phyloP scores from a whole-genome alignment of 2,329 filamentous ascomycete genomes.

The Claviceps pazoutovae region DNA sequence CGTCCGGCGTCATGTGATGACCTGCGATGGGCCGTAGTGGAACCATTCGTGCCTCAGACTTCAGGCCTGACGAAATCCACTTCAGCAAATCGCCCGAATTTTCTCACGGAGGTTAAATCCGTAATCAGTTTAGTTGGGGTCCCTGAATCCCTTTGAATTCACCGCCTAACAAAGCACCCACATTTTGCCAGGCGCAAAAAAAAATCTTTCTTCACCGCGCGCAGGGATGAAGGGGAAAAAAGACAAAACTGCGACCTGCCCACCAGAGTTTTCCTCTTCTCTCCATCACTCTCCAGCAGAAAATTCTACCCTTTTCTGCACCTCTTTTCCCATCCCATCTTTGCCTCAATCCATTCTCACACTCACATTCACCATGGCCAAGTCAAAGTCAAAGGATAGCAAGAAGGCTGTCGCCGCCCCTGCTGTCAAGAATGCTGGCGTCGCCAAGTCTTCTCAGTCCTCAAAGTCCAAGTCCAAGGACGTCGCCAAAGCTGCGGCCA shows the following conservation, averaged over 20 bases:
- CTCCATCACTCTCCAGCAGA: background rate
- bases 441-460: constrained; percentile 53
- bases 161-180: constrained; percentile 23
- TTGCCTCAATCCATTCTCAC: background rate
- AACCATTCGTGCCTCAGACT: constrained; percentile 8
- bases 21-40: too few species aligned
- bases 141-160: constrained; percentile 7
- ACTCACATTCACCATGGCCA: constrained; percentile 37
- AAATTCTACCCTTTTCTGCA: background rate
- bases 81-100: too few species aligned
- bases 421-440: constrained; percentile 49
- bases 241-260: constrained; percentile 5
- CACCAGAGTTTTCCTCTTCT: constrained; percentile 1
- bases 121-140: too few species aligned
- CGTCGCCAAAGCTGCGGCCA: constrained; percentile 45
- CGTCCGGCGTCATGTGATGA: too few species aligned
- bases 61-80: constrained; percentile 12
- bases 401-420: constrained; percentile 39
- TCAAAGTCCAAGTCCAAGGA: constrained; percentile 55
- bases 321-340: background rate
- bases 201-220: constrained; percentile 9
- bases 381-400: constrained; percentile 45
- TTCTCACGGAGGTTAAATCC: too few species aligned
- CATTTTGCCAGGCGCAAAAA: constrained; percentile 20
- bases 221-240: constrained; percentile 10